Conservation (phyloP, 306 rosid species). For the Ormosia semicastrata region DNA sequence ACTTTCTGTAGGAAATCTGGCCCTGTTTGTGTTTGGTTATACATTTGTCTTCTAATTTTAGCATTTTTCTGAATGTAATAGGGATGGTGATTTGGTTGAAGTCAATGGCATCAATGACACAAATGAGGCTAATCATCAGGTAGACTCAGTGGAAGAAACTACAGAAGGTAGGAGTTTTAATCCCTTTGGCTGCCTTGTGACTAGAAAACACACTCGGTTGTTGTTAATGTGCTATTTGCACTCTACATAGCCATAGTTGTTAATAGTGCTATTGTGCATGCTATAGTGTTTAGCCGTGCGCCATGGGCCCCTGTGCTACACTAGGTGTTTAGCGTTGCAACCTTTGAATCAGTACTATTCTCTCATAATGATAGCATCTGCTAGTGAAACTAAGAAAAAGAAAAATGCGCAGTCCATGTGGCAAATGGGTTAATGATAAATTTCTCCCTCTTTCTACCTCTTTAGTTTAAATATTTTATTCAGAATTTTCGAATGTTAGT, state of each 20-base stretch:
- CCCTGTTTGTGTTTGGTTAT: constrained; percentile 6
- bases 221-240: constrained; percentile 8
- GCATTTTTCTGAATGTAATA: constrained; percentile 8
- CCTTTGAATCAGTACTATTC: background rate
- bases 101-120: constrained; percentile 33
- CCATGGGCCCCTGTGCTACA: background rate
- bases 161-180: constrained; percentile 37
- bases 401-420: background rate
- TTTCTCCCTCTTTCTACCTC: background rate
- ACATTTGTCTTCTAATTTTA: constrained; percentile 25
- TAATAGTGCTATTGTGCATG: background rate
- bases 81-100: constrained; percentile 38
- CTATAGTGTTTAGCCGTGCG: background rate
- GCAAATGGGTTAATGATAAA: background rate
- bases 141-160: constrained; percentile 35
- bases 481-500: background rate
- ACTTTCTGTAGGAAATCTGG: constrained; percentile 10
- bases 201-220: background rate
- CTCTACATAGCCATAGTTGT: background rate
- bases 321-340: background rate
- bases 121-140: constrained; percentile 34
- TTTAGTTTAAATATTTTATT: background rate
- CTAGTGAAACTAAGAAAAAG: background rate
- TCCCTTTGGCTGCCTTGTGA: constrained; percentile 21
- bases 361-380: background rate